These are phyloP conservation scores for Trichoderma afroharzianum DNA, from an alignment of 2,329 filamentous ascomycete species.

Conservation along the genomic window DNA sequence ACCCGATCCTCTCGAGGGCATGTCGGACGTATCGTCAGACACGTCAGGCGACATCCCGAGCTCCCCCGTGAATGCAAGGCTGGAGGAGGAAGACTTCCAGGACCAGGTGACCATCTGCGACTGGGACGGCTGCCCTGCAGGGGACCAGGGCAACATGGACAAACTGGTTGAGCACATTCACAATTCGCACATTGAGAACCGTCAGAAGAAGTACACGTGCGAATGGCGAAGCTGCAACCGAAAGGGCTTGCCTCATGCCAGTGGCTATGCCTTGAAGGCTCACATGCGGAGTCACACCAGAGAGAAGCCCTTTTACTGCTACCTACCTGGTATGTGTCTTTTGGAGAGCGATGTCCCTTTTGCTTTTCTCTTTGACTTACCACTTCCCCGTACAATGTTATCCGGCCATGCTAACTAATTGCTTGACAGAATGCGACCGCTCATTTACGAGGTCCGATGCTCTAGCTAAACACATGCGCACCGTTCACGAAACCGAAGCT, in stretches of 20 bases:
- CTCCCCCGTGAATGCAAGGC: conserved; percentile 62
- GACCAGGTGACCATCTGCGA: conserved; percentile 75
- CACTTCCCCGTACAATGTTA: neutral
- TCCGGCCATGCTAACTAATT: neutral
- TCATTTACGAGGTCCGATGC: conserved; percentile 96
- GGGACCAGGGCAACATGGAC: conserved; percentile 77
- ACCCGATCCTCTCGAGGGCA: conserved; percentile 52
- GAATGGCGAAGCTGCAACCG: conserved; percentile 89
- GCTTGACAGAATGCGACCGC: conserved; percentile 78
- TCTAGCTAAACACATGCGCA: conserved; percentile 96
- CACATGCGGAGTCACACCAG: conserved; percentile 97
- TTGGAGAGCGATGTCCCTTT: neutral
- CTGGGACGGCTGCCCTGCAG: conserved; percentile 71
- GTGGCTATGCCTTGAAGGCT: conserved; percentile 90
- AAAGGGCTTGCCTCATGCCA: conserved; percentile 89
- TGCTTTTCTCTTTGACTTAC: neutral
- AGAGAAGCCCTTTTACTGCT: conserved; percentile 98
- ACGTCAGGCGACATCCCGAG: conserved; percentile 80
- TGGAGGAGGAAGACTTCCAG: conserved; percentile 70
- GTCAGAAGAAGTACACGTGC: conserved; percentile 96
- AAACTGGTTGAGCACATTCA: conserved; percentile 79
- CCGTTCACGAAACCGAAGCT: conserved; percentile 94
- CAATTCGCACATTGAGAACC: conserved; percentile 86
- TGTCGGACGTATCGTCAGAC: conserved; percentile 81
- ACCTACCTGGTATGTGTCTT: conserved; percentile 72